Evolutionary conservation across 306 rosid species (phyloP).

Genomic region (Betula pendula): DNA sequence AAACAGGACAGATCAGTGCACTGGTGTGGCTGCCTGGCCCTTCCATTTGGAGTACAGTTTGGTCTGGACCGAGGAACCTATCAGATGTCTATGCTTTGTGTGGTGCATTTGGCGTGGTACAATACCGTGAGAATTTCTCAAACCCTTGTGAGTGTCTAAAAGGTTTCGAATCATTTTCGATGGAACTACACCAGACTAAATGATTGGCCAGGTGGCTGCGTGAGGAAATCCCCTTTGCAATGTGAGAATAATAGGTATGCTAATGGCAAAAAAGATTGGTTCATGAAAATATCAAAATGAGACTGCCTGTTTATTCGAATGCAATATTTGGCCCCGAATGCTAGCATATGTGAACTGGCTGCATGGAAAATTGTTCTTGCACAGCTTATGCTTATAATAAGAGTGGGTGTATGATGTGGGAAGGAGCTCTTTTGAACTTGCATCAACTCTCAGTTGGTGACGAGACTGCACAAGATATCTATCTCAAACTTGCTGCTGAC

Average conservation of each 20-base stretch:
- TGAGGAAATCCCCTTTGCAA: slow-evolving; percentile 5
- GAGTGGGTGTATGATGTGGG: too few relatives aligned
- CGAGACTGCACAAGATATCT: too few relatives aligned
- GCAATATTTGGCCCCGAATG: background rate
- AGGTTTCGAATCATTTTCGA: background rate
- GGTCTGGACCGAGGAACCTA: background rate
- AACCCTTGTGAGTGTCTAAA: background rate
- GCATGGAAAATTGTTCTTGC: too few relatives aligned
- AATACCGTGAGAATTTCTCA: background rate
- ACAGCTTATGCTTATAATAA: background rate
- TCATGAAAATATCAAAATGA: background rate
- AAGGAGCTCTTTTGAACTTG: too few relatives aligned
- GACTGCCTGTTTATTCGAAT: background rate
- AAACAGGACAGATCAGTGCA: too few relatives aligned
- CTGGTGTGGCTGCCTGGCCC: background rate
- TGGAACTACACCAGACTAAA: background rate
- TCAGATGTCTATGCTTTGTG: background rate
- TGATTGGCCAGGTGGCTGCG: background rate
- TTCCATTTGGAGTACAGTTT: background rate
- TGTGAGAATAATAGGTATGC: background rate
- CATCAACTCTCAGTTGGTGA: too few relatives aligned
- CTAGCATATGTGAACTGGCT: background rate
- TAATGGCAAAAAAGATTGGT: background rate
- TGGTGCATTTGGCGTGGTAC: background rate
- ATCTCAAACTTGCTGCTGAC: too few relatives aligned